Conservation (phyloP, 2,329 filamentous ascomycete species). For the Elsinoe fawcettii region DNA sequence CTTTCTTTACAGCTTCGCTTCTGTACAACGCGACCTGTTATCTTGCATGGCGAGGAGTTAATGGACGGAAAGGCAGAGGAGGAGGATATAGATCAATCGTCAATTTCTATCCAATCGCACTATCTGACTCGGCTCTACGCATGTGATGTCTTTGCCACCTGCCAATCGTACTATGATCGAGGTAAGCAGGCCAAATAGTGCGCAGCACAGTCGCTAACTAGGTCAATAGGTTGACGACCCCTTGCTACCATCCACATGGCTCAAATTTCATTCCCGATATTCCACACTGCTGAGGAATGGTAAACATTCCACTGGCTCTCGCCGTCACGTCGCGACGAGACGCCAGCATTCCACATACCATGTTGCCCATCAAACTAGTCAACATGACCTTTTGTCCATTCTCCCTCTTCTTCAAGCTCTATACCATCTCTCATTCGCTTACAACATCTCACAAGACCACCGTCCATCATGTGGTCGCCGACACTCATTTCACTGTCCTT, state of each 20-base stretch:
- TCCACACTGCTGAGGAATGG: conserved; percentile 4
- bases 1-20: neutral
- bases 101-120: neutral
- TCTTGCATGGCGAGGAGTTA: neutral
- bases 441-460: neutral
- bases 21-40: neutral
- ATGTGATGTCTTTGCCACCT: neutral
- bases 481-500: conserved; percentile 14
- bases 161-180: neutral
- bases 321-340: conserved; percentile 1
- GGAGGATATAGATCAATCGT: neutral
- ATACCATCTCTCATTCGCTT: neutral
- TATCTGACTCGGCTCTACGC: neutral
- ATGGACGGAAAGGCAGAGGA: neutral
- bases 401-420: conserved; percentile 10
- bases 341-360: conserved; percentile 8
- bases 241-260: conserved; percentile 1
- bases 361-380: neutral
- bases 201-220: neutral
- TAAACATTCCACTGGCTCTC: conserved; percentile 6
- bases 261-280: neutral
- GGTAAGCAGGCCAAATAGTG: neutral
- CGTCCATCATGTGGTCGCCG: conserved; percentile 13
- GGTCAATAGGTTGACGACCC: neutral
- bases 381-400: conserved; percentile 12